Evolutionary conservation across 2,329 filamentous ascomycete genomes (phyloP).

Genomic region (Blastomyces gilchristii): DNA sequence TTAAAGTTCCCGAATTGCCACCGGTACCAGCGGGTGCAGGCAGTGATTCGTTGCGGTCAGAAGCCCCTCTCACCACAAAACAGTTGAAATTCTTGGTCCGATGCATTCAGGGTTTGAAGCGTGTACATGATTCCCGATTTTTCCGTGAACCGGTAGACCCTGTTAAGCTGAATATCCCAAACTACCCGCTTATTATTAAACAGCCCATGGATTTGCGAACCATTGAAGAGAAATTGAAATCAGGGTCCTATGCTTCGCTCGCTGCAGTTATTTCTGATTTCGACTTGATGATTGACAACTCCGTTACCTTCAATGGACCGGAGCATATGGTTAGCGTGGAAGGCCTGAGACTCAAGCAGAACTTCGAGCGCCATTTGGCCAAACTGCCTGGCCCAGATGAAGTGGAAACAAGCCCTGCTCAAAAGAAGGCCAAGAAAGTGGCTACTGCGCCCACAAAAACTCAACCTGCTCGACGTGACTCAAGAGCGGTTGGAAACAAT

Average conservation of each 20-base stretch:
- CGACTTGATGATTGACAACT: conserved; percentile 67
- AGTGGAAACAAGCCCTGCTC: conserved; percentile 50
- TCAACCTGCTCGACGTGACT: conserved; percentile 41
- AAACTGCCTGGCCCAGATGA: conserved; percentile 48
- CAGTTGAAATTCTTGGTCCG: conserved; percentile 36
- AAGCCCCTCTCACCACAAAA: conserved; percentile 30
- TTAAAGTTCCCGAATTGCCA: conserved; percentile 38
- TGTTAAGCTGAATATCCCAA: conserved; percentile 64
- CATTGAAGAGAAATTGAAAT: conserved; percentile 71
- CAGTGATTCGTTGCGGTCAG: conserved; percentile 23
- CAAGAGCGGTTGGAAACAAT: conserved; percentile 20
- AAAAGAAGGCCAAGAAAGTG: conserved; percentile 47
- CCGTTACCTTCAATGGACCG: conserved; percentile 69
- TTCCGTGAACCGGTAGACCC: conserved; percentile 71
- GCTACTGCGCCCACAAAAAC: conserved; percentile 29
- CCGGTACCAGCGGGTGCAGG: conserved; percentile 25
- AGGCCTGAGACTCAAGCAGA: conserved; percentile 50
- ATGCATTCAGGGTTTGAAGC: conserved; percentile 52
- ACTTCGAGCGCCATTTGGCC: conserved; percentile 51
- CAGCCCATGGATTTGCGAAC: conserved; percentile 75
- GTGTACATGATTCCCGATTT: conserved; percentile 66
- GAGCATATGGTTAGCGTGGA: conserved; percentile 62
- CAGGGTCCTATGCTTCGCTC: conserved; percentile 57
- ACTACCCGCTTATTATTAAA: conserved; percentile 60
- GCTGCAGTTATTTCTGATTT: conserved; percentile 66